Conservation (phyloP, 2,329 filamentous ascomycete species). For the Xylaria arbuscula region DNA sequence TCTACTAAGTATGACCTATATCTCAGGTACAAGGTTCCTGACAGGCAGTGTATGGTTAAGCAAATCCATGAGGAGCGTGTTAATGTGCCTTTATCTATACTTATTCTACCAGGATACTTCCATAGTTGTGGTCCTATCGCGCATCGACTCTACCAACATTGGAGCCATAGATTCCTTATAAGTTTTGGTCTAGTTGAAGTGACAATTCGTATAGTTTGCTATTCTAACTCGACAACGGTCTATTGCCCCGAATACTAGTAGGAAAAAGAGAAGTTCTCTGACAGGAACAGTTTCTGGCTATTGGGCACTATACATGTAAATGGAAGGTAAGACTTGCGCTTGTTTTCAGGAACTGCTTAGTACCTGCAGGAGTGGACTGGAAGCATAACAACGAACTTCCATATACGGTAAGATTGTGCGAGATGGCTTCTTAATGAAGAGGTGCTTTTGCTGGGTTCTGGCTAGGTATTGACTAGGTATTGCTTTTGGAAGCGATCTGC, state of each 20-base stretch:
- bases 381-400: conserved; percentile 13
- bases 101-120: background rate
- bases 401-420: conserved; percentile 14
- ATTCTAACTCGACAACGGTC: background rate
- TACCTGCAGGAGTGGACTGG: conserved; percentile 2
- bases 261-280: background rate
- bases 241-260: background rate
- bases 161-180: background rate
- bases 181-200: background rate
- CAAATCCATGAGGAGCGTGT: background rate
- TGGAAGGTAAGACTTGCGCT: background rate
- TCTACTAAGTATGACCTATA: no score
- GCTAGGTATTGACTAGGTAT: no score
- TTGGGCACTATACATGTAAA: background rate
- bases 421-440: background rate
- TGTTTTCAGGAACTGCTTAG: background rate
- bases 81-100: background rate
- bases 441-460: background rate
- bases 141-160: background rate
- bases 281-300: background rate
- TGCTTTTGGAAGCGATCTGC: conserved; percentile 1
- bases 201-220: background rate
- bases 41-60: background rate
- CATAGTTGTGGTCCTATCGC: background rate
- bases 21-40: no score